These are phyloP conservation scores for Candida michaelii DNA, from an alignment of 805 yeast genomes.

Conservation along the genomic window DNA sequence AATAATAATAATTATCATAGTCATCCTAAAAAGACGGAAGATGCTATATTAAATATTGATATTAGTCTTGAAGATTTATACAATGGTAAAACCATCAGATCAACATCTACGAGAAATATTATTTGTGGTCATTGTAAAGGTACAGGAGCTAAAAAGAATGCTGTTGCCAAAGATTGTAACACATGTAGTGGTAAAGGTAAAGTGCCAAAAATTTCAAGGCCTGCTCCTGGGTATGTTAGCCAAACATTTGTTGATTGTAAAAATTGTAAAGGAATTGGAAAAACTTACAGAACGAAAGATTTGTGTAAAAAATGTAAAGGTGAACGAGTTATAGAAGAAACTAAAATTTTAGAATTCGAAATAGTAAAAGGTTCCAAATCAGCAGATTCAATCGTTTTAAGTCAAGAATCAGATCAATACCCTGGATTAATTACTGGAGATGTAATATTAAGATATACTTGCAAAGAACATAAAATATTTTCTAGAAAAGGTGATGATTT, in stretches of 20 bases:
- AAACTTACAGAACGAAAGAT: slow-evolving; percentile 59
- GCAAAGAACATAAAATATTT: slow-evolving; percentile 49
- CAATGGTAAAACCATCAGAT: slow-evolving; percentile 77
- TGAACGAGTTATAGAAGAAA: slow-evolving; percentile 55
- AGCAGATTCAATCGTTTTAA: slow-evolving; percentile 59
- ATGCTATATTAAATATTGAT: slow-evolving; percentile 64
- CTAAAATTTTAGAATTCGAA: slow-evolving; percentile 72
- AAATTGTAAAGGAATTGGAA: slow-evolving; percentile 72
- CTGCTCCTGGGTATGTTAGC: slow-evolving; percentile 76
- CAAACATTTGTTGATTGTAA: slow-evolving; percentile 61
- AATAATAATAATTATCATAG: slow-evolving; percentile 19
- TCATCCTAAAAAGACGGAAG: slow-evolving; percentile 49
- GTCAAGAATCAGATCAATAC: slow-evolving; percentile 75
- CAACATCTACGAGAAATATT: slow-evolving; percentile 68
- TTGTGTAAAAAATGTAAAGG: slow-evolving; percentile 79
- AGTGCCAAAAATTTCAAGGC: slow-evolving; percentile 56
- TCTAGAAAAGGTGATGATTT: slow-evolving; percentile 64
- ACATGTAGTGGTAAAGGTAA: slow-evolving; percentile 74
- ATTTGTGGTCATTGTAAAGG: slow-evolving; percentile 77
- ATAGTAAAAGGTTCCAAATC: slow-evolving; percentile 69
- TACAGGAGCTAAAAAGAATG: slow-evolving; percentile 65
- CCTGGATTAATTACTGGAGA: slow-evolving; percentile 77
- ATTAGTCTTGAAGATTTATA: slow-evolving; percentile 73
- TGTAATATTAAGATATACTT: slow-evolving; percentile 61
- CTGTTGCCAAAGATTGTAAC: slow-evolving; percentile 56